Evolutionary conservation across 805 yeast genomes (phyloP).

Genomic region (Scheffersomyces coipomensis): DNA sequence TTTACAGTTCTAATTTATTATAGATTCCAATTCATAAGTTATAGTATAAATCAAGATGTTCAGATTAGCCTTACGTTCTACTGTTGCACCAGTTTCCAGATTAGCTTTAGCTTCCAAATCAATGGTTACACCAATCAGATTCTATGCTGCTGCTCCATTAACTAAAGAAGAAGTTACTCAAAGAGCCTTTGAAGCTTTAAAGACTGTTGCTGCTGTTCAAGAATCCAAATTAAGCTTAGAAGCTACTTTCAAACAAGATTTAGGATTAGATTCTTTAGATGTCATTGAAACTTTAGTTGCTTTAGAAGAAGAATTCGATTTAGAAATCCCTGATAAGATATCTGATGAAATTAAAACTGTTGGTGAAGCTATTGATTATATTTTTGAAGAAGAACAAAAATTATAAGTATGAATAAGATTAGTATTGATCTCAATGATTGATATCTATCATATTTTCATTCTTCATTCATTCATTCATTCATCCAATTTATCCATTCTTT

Average conservation of each 20-base stretch:
- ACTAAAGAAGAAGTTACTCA: constrained; percentile 76
- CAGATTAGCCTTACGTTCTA: constrained; percentile 50
- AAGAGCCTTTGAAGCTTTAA: constrained; percentile 79
- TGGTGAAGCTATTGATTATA: constrained; percentile 88
- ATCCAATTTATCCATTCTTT: too few relatives aligned
- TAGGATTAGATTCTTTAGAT: constrained; percentile 91
- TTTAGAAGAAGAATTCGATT: constrained; percentile 84
- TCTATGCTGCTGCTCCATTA: constrained; percentile 65
- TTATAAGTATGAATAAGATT: neutral
- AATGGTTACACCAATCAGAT: constrained; percentile 34
- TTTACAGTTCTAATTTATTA: too few relatives aligned
- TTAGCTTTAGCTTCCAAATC: constrained; percentile 20
- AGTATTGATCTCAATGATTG: too few relatives aligned
- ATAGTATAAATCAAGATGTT: constrained; percentile 41
- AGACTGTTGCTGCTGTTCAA: constrained; percentile 48
- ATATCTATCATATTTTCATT: too few relatives aligned
- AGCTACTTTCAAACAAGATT: constrained; percentile 63
- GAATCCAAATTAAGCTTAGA: constrained; percentile 42
- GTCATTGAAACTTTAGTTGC: constrained; percentile 95
- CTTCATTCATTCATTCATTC: too few relatives aligned
- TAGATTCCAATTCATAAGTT: too few relatives aligned
- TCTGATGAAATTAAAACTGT: constrained; percentile 94
- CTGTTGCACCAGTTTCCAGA: constrained; percentile 31
- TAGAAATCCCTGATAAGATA: constrained; percentile 84
- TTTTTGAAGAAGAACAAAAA: constrained; percentile 59